Evolutionary conservation across 306 rosid genomes (phyloP), one percentile per base, ranked within the genome.

Genomic region (Argentina anserina): DNA sequence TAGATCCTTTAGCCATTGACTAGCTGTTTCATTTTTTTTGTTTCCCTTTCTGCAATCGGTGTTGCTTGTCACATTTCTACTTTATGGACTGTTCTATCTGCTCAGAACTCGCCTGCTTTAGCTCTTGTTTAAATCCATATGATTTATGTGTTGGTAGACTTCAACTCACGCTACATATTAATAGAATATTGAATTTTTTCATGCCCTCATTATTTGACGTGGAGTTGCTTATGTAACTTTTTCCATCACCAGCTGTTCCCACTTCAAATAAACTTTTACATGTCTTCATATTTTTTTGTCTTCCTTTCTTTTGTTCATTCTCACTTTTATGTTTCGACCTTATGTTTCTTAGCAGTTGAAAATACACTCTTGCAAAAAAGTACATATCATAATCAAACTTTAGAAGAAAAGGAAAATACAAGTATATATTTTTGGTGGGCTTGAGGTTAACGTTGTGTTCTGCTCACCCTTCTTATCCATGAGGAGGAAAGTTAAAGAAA

Each of bases 1-100:
- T 94, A 88, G 34, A 67, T 46, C 58, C 74, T 55, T 67, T 73
- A 65, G 20, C 59, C 25, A 65, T n/a, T 70, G 15, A 67, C 65
- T 85, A 37, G 68, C 53, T 63, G 17, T 74, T 0, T 41, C 25
- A 13, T 71, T 56, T 69, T 64, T 37, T 59, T 67, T 43, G 37
- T 67, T 45, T 15, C n/a, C 52, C 71, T 34, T 31, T n/a, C 56
- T 70, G 67, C 41, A 20, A 55, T 61, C 26, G 45, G 42, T 31
- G 45, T 31, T 37, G 6, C 33, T 68, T 41, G 18, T 55, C 68
- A 23, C 55, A 36, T 74, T 73, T 34, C 31, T 12, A n/a, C 43
- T 31, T 5, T 52, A 70, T n/a, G 34, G 61, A 59, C 26, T 34
- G 45, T 21, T 26, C 47, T 45, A 42, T 42, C 43, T 52, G 71